These are phyloP conservation scores for Monosporozyma unispora DNA, from an alignment of 805 yeast species.

Conservation along the genomic window DNA sequence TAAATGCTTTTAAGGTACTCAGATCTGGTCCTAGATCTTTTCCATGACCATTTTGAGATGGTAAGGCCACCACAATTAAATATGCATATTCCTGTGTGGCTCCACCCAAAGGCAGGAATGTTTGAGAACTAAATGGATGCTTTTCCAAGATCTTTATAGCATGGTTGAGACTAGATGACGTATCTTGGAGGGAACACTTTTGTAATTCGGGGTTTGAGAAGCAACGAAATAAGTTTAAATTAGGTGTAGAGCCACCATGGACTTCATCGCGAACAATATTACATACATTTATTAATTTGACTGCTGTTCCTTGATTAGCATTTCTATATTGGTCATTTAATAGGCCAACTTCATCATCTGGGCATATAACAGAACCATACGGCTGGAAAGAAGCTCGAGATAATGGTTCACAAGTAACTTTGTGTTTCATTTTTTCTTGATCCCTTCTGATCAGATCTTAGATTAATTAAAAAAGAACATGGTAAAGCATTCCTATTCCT, in stretches of 20 bases:
- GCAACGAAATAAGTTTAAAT: conserved; percentile 79
- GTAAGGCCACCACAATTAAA: conserved; percentile 71
- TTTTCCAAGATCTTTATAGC: conserved; percentile 68
- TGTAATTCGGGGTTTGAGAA: conserved; percentile 63
- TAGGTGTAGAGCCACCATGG: conserved; percentile 35
- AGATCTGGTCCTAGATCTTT: conserved; percentile 53
- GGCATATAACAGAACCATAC: conserved; percentile 72
- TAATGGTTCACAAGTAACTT: conserved; percentile 32
- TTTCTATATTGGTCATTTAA: conserved; percentile 30
- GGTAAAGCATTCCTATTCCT: too few relatives aligned
- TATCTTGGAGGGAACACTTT: conserved; percentile 2
- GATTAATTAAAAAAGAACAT: too few relatives aligned
- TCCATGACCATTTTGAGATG: conserved; percentile 22
- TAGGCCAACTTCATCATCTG: conserved; percentile 53
- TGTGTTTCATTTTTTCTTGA: neutral
- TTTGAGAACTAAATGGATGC: conserved; percentile 83
- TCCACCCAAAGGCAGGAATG: conserved; percentile 87
- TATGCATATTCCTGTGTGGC: conserved; percentile 44
- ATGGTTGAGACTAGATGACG: conserved; percentile 26
- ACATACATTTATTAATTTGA: conserved; percentile 64
- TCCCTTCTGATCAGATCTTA: neutral
- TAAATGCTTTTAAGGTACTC: conserved; percentile 52
- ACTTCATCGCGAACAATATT: conserved; percentile 42
- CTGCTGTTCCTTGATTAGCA: conserved; percentile 94
- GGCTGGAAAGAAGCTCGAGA: conserved; percentile 58